Percentiles rank a stretch among this genome's conserved stretches.
phyloP scores from a whole-genome alignment of 441 rosid genomes.

The Croton laevigatus region DNA sequence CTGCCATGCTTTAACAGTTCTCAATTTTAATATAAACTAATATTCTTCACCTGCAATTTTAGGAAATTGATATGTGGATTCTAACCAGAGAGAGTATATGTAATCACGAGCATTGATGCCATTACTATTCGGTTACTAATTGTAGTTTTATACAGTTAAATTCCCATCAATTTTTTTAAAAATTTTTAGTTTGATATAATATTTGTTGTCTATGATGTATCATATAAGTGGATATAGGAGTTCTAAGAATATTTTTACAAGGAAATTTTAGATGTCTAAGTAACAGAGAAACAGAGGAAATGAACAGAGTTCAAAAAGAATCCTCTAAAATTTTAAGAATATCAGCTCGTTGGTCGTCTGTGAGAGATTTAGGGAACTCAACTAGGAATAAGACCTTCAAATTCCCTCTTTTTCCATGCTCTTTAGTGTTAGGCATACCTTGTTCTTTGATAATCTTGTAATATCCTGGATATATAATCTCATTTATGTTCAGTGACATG shows the following conservation, averaged over 20 bases:
- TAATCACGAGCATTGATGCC: too few species aligned
- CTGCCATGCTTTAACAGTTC: background rate
- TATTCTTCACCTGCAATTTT: background rate
- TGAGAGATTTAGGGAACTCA: conserved; percentile 55
- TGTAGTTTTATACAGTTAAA: background rate
- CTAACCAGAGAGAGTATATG: too few species aligned
- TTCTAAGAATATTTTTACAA: conserved; percentile 7
- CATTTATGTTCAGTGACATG: conserved; percentile 36
- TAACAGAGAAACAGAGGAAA: background rate
- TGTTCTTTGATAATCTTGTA: conserved; percentile 46
- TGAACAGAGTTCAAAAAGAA: conserved; percentile 27
- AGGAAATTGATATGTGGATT: too few species aligned
- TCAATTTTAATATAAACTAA: background rate
- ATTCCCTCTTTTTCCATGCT: conserved; percentile 56
- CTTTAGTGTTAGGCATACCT: conserved; percentile 65
- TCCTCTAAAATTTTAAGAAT: conserved; percentile 42
- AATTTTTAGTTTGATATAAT: background rate
- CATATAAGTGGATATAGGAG: background rate
- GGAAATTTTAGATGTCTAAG: background rate
- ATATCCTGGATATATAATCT: conserved; percentile 55
- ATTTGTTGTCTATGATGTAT: background rate
- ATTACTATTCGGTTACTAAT: background rate
- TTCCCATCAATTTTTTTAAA: background rate
- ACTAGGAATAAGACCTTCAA: conserved; percentile 52
- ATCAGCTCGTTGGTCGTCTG: conserved; percentile 43